Base-by-base conservation (phyloP, 2,329 filamentous ascomycete species). In the Corinectria fuckeliana region DNA sequence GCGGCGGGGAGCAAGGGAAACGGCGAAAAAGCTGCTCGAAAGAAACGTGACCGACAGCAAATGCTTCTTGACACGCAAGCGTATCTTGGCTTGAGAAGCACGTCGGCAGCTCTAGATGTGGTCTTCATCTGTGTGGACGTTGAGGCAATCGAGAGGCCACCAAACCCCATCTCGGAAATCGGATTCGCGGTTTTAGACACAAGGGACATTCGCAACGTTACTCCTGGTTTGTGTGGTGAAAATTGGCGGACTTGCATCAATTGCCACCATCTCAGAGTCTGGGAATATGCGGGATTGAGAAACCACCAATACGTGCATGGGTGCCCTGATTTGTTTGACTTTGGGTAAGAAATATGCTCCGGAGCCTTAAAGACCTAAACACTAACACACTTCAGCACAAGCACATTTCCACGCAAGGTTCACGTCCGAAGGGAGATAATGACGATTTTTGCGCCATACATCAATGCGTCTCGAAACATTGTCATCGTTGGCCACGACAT, bases 181-280 rank as follows among this genome's bases (percentile, higher is more conserved):
- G 95, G 95, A 1, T 81, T 99, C 38, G 89, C 92, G 1, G 88
- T 89, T 3, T 80, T 98, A 0, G 93, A 98, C 72, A 93, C 90
- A 1, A 67, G 75, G 4, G 75, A 83, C 34, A 71, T 92, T 20
- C 68, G 76, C 1, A 77, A 74, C 7, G 61, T 87, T 1, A 69
- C 85, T 0, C 90, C 91, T 3, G 91, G 91, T 0, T 68, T 78
- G 2, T 75, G 79, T 23, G 91, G 88, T 3, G 68, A 78, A 38
- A 81, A 87, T 34, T 97, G 93, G 93, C 84, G 86, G 64, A 68
- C 78, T 0, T 75, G 82, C 50, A 90, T 97, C 64, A 79, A 85
- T 26, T 86, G 85, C 11, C 85, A 89, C 23, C 95, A 99, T 74
- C 85, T 97, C 61, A 86, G 91, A 48, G 87, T 96, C 62, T 77